Evolutionary conservation across 2,329 filamentous ascomycete genomes (phyloP).

Genomic region (Didymosphaeria variabile): DNA sequence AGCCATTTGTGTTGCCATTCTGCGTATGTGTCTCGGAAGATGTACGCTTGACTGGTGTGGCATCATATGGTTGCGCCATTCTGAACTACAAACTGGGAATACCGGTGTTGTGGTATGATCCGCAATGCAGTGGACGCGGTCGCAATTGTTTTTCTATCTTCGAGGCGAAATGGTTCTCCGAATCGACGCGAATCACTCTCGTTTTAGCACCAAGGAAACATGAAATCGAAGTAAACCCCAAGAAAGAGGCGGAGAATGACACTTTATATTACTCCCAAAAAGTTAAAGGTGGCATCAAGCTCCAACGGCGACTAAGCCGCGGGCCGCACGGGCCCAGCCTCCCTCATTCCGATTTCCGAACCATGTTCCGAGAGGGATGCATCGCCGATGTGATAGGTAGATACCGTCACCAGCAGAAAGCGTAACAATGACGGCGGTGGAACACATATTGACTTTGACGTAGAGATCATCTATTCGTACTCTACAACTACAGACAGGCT

Average conservation of each 20-base stretch:
- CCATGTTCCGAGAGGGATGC: neutral
- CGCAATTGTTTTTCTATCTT: neutral
- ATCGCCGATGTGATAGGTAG: neutral
- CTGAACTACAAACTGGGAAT: neutral
- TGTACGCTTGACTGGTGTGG: slow-evolving; percentile 22
- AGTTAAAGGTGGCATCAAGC: slow-evolving; percentile 45
- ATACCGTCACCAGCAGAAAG: too few species aligned
- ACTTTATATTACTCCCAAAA: slow-evolving; percentile 22
- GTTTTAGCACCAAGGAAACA: neutral
- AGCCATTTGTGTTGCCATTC: slow-evolving; percentile 35
- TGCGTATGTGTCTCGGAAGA: slow-evolving; percentile 26
- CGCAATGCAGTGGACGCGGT: neutral
- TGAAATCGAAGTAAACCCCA: neutral
- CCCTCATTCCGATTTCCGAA: slow-evolving; percentile 29
- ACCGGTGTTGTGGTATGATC: neutral
- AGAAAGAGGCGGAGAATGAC: neutral
- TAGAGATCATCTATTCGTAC: neutral
- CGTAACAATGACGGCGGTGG: neutral
- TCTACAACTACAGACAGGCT: neutral
- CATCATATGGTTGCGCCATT: slow-evolving; percentile 43
- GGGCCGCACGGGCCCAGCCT: slow-evolving; percentile 29
- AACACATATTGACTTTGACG: neutral
- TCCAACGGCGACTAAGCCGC: slow-evolving; percentile 34
- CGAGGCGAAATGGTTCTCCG: too few species aligned
- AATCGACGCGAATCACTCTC: neutral